Percentiles rank a stretch among this genome's conserved stretches.
Evolutionary conservation across 2,329 filamentous ascomycete genomes (phyloP).

Genomic region (Niveomyces coronatus): DNA sequence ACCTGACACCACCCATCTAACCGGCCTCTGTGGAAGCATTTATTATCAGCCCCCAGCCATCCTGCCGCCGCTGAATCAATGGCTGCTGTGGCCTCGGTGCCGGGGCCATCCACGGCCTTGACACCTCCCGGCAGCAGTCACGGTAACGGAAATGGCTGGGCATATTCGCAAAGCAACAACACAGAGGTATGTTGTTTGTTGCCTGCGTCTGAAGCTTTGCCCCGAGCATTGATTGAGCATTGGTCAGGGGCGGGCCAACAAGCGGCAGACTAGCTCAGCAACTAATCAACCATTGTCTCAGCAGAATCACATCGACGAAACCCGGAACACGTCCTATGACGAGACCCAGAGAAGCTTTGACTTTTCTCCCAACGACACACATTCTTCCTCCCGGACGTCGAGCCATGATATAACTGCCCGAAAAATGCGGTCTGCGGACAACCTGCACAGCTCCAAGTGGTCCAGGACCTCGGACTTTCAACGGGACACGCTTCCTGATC

Average conservation of each 20-base stretch:
- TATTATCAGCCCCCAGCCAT: constrained; percentile 7
- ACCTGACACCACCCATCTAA: background rate
- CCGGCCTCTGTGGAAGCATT: background rate
- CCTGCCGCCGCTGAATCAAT: constrained; percentile 22
- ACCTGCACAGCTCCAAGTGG: constrained; percentile 17
- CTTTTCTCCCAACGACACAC: constrained; percentile 3
- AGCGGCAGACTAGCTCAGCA: no score
- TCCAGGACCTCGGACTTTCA: constrained; percentile 16
- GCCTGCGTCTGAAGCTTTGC: background rate
- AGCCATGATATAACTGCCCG: constrained; percentile 18
- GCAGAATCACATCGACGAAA: constrained; percentile 2
- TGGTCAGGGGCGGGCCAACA: background rate
- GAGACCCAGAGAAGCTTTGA: constrained; percentile 2
- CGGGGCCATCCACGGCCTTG: constrained; percentile 36
- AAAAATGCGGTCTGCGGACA: constrained; percentile 27
- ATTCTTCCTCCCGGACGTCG: background rate
- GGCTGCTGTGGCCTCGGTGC: constrained; percentile 42
- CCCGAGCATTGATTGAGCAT: no score
- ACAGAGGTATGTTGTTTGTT: constrained; percentile 32
- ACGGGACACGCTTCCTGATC: constrained; percentile 13
- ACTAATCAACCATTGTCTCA: background rate
- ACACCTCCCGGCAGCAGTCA: constrained; percentile 40
- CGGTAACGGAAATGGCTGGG: constrained; percentile 37
- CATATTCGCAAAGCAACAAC: constrained; percentile 22
- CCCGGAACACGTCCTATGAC: background rate